phyloP scores from a whole-genome alignment of 2,329 filamentous ascomycete genomes.

The Coleophoma crateriformis region DNA sequence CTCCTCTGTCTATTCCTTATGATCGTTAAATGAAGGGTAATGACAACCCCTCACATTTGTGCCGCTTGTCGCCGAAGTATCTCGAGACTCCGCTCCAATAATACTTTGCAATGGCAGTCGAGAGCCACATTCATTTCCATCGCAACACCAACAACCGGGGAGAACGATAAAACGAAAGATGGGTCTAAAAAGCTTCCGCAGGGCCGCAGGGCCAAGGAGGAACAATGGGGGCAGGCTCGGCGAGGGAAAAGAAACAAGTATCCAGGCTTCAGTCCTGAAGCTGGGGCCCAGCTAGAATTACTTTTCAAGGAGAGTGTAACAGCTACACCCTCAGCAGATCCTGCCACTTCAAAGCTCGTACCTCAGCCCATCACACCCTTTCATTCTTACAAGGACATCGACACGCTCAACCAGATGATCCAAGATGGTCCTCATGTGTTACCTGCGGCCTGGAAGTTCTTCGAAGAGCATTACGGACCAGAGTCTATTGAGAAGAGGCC shows the following conservation, averaged over 20 bases:
- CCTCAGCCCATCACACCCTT: constrained; percentile 11
- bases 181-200: background rate
- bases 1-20: too few relatives aligned
- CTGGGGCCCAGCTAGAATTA: constrained; percentile 22
- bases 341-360: background rate
- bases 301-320: constrained; percentile 23
- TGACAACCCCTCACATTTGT: constrained; percentile 23
- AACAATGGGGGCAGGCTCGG: constrained; percentile 3
- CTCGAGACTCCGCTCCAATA: constrained; percentile 8
- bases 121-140: constrained; percentile 23
- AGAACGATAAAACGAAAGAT: background rate
- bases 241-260: background rate
- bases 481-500: constrained; percentile 8
- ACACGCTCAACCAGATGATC: constrained; percentile 22
- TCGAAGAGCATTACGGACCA: constrained; percentile 24
- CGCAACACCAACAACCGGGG: constrained; percentile 7
- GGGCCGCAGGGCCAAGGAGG: background rate
- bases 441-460: constrained; percentile 23
- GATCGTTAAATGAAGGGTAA: constrained; percentile 4
- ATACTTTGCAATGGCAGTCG: constrained; percentile 12
- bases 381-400: constrained; percentile 16
- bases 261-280: constrained; percentile 1
- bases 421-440: constrained; percentile 6
- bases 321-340: constrained; percentile 2
- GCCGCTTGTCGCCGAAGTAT: constrained; percentile 21